phyloP scores from a whole-genome alignment of 2,329 filamentous ascomycete genomes.

The Aspergillus fructus region DNA sequence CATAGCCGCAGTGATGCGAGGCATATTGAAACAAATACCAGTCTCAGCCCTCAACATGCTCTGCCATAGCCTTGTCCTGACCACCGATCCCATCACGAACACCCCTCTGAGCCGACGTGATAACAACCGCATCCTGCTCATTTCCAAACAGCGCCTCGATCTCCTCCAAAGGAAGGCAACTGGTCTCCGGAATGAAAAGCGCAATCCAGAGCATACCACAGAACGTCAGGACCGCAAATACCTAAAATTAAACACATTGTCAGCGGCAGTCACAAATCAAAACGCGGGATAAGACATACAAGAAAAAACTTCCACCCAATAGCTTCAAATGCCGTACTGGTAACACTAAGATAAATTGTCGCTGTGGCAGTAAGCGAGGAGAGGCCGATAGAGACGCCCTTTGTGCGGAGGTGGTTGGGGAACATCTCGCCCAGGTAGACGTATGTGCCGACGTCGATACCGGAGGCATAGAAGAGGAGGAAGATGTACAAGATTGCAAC shows the following conservation, averaged over 20 bases:
- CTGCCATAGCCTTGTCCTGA: background rate
- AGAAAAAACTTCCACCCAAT: constrained; percentile 1
- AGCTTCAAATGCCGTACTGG: background rate
- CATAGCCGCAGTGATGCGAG: no score
- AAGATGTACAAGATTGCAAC: background rate
- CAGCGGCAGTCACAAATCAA: no score
- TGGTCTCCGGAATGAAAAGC: background rate
- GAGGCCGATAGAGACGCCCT: background rate
- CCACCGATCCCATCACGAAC: background rate
- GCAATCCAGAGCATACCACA: background rate
- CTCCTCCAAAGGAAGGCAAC: background rate
- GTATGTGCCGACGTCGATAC: background rate
- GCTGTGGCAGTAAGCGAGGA: background rate
- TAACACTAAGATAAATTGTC: background rate
- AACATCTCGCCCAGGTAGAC: background rate
- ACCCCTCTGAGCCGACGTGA: background rate
- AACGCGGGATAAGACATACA: background rate
- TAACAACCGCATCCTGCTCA: background rate
- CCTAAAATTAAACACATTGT: background rate
- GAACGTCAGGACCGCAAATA: background rate
- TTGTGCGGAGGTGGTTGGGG: background rate
- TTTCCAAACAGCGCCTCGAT: background rate
- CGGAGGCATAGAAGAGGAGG: background rate
- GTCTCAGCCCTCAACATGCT: background rate
- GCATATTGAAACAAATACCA: no score